phyloP scores from a whole-genome alignment of 2,329 filamentous ascomycete genomes.

The Pseudocercospora cruenta region DNA sequence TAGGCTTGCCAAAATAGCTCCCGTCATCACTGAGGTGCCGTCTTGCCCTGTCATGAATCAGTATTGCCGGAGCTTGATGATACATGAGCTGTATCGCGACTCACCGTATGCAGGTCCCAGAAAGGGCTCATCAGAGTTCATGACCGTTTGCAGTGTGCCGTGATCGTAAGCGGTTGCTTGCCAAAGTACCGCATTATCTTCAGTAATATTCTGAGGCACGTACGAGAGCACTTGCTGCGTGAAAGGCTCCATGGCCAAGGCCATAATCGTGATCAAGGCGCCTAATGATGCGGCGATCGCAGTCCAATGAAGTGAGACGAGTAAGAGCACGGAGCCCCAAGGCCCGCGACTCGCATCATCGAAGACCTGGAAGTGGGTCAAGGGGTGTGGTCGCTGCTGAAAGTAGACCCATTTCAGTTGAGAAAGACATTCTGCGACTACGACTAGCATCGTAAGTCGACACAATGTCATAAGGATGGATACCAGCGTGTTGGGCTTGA shows the following conservation, averaged over 20 bases:
- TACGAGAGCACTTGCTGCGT: background rate
- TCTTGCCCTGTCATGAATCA: background rate
- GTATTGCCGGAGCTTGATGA: background rate
- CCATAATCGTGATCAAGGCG: background rate
- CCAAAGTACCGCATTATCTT: background rate
- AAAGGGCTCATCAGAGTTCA: background rate
- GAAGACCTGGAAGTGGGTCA: background rate
- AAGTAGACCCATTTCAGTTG: constrained; percentile 1
- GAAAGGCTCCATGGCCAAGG: background rate
- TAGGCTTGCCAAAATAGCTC: background rate
- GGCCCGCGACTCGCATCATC: background rate
- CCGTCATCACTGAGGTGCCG: background rate
- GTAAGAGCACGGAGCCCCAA: background rate
- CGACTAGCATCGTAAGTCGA: background rate
- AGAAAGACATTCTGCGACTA: background rate
- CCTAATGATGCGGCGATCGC: background rate
- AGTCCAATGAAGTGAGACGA: background rate
- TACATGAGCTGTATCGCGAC: background rate
- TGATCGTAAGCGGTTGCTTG: background rate
- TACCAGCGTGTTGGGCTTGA: background rate
- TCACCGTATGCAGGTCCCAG: background rate
- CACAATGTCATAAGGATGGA: background rate
- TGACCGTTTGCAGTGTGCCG: background rate
- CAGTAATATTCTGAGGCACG: background rate
- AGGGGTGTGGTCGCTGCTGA: background rate